These are phyloP conservation scores for Triticum aestivum DNA, from an alignment of 176 grass and related monocot species.

Conservation along the genomic window DNA sequence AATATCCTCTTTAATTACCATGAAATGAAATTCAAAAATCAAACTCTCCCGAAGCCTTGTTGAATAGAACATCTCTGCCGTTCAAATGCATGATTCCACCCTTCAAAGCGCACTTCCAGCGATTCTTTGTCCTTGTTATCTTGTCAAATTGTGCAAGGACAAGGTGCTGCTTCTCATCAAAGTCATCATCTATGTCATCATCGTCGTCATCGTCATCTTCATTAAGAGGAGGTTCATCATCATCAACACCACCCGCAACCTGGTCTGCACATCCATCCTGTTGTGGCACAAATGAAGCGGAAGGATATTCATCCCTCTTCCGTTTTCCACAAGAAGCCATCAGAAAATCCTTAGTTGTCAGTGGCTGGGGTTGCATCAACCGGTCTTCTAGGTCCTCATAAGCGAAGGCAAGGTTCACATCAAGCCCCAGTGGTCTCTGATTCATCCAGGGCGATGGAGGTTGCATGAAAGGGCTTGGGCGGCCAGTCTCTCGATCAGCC, in stretches of 20 bases:
- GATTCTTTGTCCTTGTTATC: conserved; percentile 78
- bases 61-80: conserved; percentile 65
- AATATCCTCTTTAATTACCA: conserved; percentile 13
- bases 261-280: conserved; percentile 89
- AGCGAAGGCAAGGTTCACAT: conserved; percentile 69
- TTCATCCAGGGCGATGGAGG: conserved; percentile 82
- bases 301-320: conserved; percentile 84
- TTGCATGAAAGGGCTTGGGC: conserved; percentile 69
- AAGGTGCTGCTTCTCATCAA: conserved; percentile 69
- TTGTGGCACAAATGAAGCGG: conserved; percentile 80
- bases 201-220: conserved; percentile 65
- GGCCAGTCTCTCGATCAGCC: conserved; percentile 51
- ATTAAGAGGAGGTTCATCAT: conserved; percentile 78
- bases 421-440: conserved; percentile 69
- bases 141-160: conserved; percentile 79
- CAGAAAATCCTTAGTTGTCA: conserved; percentile 62
- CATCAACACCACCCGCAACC: conserved; percentile 11
- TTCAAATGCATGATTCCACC: conserved; percentile 87
- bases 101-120: conserved; percentile 77
- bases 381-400: conserved; percentile 44
- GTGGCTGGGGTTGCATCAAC: conserved; percentile 36
- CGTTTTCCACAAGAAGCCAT: conserved; percentile 76
- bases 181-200: conserved; percentile 67
- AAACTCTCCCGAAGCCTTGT: conserved; percentile 70
- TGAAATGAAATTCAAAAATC: conserved; percentile 54